A percentile compares a stretch with the other conserved stretches of the same genome.
Conservation (phyloP, 306 rosid genomes). For the Aeschynomene evenia region DNA sequence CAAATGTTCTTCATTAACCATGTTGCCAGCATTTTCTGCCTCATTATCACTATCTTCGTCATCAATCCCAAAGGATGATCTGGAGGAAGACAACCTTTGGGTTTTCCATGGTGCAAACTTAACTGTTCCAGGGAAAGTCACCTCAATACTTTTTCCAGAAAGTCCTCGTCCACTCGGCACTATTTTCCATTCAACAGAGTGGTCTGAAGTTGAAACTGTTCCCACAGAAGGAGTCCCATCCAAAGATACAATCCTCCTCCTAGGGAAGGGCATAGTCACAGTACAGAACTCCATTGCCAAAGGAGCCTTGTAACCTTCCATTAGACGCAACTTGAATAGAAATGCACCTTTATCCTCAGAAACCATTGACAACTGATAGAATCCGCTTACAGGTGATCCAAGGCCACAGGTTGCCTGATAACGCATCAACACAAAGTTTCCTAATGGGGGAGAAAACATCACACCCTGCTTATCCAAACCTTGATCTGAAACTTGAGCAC, state of each 20-base stretch:
- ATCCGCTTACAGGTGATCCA: constrained; percentile 88
- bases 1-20: constrained; percentile 75
- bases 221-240: constrained; percentile 96
- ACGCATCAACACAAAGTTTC: constrained; percentile 84
- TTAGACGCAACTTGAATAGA: constrained; percentile 74
- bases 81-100: constrained; percentile 48
- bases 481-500: constrained; percentile 85
- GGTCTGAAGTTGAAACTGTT: constrained; percentile 83
- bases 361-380: constrained; percentile 95
- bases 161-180: constrained; percentile 81
- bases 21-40: constrained; percentile 66
- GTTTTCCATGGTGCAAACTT: constrained; percentile 84
- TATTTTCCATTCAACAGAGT: constrained; percentile 93
- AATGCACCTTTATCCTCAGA: constrained; percentile 98
- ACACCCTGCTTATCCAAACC: constrained; percentile 82
- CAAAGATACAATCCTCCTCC: constrained; percentile 78
- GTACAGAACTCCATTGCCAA: constrained; percentile 87
- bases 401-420: constrained; percentile 71
- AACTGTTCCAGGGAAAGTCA: constrained; percentile 95
- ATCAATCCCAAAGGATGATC: constrained; percentile 43
- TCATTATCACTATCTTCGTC: constrained; percentile 87
- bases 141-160: constrained; percentile 86
- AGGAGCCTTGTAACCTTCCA: constrained; percentile 95
- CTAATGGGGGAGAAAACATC: constrained; percentile 92
- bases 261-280: constrained; percentile 86